A percentile compares a stretch with the other conserved stretches of the same genome.
These are phyloP conservation scores for Clavariopsis aquatica DNA, from an alignment of 495 filamentous ascomycete genomes.

Conservation along the genomic window DNA sequence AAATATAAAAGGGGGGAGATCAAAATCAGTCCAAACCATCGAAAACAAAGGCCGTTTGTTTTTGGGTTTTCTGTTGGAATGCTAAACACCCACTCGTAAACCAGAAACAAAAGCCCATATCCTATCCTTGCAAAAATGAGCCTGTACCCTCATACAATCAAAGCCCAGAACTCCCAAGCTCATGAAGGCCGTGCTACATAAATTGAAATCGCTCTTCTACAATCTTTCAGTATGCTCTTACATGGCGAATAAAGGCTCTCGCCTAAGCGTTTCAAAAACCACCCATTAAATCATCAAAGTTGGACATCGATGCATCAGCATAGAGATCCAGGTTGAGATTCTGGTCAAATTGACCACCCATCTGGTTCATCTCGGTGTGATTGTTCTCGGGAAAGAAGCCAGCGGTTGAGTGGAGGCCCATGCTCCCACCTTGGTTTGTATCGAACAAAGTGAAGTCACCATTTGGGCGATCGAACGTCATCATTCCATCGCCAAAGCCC, in stretches of 20 bases:
- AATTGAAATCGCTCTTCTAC: slow-evolving; percentile 4
- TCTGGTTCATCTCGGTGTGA: slow-evolving; percentile 30
- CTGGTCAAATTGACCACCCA: slow-evolving; percentile 35
- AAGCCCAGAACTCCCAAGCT: slow-evolving; percentile 1
- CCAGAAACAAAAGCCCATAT: slow-evolving; percentile 4
- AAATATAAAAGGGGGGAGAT: slow-evolving; percentile 20
- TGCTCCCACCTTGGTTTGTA: neutral
- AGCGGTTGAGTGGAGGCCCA: neutral
- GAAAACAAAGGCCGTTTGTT: slow-evolving; percentile 24
- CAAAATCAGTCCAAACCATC: slow-evolving; percentile 6
- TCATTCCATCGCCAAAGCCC: slow-evolving; percentile 29
- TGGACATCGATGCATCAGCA: slow-evolving; percentile 11
- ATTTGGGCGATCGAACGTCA: slow-evolving; percentile 20
- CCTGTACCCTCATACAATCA: neutral
- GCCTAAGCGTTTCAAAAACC: slow-evolving; percentile 5
- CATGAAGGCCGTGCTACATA: slow-evolving; percentile 10
- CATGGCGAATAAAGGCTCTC: neutral
- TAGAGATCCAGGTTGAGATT: slow-evolving; percentile 4
- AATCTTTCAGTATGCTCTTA: neutral
- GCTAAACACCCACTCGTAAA: slow-evolving; percentile 5
- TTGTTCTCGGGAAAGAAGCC: slow-evolving; percentile 36
- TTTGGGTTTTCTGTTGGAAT: slow-evolving; percentile 38
- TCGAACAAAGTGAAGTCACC: slow-evolving; percentile 36
- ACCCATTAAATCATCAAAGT: slow-evolving; percentile 32
- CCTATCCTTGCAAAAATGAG: neutral